phyloP scores from a whole-genome alignment of 2,329 filamentous ascomycete species.

The Pseudocercospora cruenta region DNA sequence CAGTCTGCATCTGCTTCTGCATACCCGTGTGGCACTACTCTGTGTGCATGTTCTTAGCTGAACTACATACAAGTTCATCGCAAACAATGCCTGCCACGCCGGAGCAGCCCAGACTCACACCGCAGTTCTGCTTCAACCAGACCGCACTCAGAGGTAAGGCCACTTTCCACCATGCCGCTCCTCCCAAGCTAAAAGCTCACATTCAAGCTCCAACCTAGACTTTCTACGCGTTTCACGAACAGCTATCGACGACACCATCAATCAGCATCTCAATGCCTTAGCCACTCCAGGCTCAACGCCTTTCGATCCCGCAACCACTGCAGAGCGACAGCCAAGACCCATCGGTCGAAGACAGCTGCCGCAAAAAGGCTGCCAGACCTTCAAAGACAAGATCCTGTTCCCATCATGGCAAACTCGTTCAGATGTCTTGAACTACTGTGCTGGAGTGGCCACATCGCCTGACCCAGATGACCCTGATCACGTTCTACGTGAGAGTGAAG shows the following conservation, averaged over 20 bases:
- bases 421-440: constrained; percentile 86
- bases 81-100: constrained; percentile 47
- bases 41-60: background rate
- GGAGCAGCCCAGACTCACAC: constrained; percentile 47
- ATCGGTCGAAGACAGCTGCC: constrained; percentile 59
- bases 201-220: constrained; percentile 59
- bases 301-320: constrained; percentile 81
- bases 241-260: constrained; percentile 89
- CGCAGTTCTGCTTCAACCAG: constrained; percentile 57
- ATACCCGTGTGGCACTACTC: background rate
- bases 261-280: constrained; percentile 88
- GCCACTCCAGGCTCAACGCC: constrained; percentile 70
- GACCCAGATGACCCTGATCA: constrained; percentile 85
- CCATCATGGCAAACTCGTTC: constrained; percentile 84
- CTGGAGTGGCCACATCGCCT: constrained; percentile 80
- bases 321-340: constrained; percentile 60
- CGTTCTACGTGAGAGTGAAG: constrained; percentile 69
- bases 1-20: background rate
- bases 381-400: constrained; percentile 79
- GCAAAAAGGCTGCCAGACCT: constrained; percentile 65
- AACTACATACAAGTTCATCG: constrained; percentile 6
- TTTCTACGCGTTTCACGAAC: constrained; percentile 85
- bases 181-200: constrained; percentile 37
- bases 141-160: constrained; percentile 52
- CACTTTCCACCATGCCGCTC: background rate